Evolutionary conservation across 768 basidiomycete genomes (phyloP).

Genomic region (Podaxis mareebaensis): DNA sequence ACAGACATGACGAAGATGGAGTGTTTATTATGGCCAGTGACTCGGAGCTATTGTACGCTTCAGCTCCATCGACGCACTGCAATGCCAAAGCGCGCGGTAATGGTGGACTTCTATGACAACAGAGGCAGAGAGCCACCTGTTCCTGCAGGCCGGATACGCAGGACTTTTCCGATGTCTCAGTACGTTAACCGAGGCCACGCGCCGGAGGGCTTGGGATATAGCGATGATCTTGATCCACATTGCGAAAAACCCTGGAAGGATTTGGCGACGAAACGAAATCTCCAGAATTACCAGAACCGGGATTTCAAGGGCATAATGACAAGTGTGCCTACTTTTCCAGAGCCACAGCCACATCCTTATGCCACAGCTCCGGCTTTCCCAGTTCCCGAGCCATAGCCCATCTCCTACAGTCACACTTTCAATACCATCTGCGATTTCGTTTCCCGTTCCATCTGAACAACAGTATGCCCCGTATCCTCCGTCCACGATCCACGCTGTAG

Average conservation of each 20-base stretch:
- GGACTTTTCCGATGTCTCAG: neutral
- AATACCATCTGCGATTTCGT: neutral
- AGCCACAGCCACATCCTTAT: neutral
- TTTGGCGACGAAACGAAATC: neutral
- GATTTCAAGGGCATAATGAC: neutral
- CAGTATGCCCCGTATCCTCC: neutral
- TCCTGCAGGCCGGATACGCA: neutral
- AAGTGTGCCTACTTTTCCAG: neutral
- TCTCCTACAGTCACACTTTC: neutral
- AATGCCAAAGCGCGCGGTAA: neutral
- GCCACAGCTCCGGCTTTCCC: neutral
- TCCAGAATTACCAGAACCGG: neutral
- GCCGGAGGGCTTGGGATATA: neutral
- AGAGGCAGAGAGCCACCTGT: neutral
- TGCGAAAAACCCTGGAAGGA: neutral
- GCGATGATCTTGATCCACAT: neutral
- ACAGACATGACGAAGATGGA: slow-evolving; percentile 1
- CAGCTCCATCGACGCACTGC: slow-evolving; percentile 9
- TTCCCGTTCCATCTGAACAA: neutral
- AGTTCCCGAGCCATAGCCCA: neutral
- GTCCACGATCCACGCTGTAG: neutral
- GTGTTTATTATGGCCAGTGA: neutral
- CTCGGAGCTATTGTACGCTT: slow-evolving; percentile 13
- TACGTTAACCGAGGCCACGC: too few relatives aligned
- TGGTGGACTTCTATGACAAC: neutral